A percentile compares a stretch with the other conserved stretches of the same genome.
phyloP scores from a whole-genome alignment of 1,284 basidiomycete genomes.

The Sporisorium reilianum region DNA sequence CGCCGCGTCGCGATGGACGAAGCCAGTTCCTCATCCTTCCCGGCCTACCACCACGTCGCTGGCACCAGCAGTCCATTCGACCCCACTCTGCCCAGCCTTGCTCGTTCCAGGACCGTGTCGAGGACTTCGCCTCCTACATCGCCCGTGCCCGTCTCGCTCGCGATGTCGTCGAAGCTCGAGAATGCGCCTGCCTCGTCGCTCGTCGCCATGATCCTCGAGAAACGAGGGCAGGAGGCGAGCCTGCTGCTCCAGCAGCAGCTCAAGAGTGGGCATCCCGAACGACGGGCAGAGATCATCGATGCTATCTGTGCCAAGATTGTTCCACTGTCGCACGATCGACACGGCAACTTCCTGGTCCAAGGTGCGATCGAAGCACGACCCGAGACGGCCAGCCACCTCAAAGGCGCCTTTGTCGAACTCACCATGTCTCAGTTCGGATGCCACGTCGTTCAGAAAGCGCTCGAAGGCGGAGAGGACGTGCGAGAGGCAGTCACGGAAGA shows the following conservation, averaged over 20 bases:
- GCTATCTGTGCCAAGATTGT: constrained; percentile 48
- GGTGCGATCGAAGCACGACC: constrained; percentile 44
- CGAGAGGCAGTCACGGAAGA: constrained; percentile 50
- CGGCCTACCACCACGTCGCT: not conserved
- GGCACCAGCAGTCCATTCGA: constrained; percentile 1
- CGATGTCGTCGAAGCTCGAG: constrained; percentile 23
- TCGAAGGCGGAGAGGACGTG: constrained; percentile 49
- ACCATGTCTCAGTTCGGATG: constrained; percentile 61
- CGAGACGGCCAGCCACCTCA: constrained; percentile 42
- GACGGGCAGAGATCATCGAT: constrained; percentile 40
- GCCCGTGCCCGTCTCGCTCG: constrained; percentile 4
- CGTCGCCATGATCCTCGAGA: constrained; percentile 40
- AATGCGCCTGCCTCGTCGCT: constrained; percentile 22
- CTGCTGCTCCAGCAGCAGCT: constrained; percentile 63
- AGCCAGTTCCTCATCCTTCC: not conserved
- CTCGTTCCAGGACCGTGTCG: constrained; percentile 8
- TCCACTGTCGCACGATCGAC: constrained; percentile 52
- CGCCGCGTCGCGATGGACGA: constrained; percentile 25
- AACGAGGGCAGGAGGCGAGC: constrained; percentile 56
- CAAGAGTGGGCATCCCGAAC: constrained; percentile 38
- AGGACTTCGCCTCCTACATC: constrained; percentile 19
- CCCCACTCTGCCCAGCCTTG: constrained; percentile 5
- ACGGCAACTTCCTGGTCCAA: constrained; percentile 66
- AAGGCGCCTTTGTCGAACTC: constrained; percentile 52
- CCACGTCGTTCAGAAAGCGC: constrained; percentile 60